phyloP scores from a whole-genome alignment of 2,329 filamentous ascomycete genomes.

The Trichoderma endophyticum region DNA sequence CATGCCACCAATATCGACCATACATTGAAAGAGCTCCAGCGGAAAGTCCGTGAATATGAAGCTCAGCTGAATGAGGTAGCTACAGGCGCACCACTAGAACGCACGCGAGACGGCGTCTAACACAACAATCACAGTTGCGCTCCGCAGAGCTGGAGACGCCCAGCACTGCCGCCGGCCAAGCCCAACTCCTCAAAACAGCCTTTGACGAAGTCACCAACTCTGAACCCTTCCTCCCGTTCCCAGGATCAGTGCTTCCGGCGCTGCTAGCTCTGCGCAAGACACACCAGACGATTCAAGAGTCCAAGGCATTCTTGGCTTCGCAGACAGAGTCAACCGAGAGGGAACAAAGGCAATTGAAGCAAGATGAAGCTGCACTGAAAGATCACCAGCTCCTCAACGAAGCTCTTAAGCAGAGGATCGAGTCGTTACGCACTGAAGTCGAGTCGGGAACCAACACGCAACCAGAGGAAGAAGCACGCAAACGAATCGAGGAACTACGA shows the following conservation, averaged over 20 bases:
- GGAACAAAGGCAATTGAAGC: slow-evolving; percentile 47
- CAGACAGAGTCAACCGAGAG: slow-evolving; percentile 43
- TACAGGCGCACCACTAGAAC: background rate
- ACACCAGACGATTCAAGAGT: slow-evolving; percentile 61
- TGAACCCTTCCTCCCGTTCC: slow-evolving; percentile 63
- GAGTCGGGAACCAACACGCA: slow-evolving; percentile 56
- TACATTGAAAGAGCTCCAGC: slow-evolving; percentile 65
- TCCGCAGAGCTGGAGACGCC: slow-evolving; percentile 24
- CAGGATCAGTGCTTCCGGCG: slow-evolving; percentile 66
- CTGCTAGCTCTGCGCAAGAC: slow-evolving; percentile 69
- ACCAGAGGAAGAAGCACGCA: slow-evolving; percentile 58
- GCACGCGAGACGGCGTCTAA: background rate
- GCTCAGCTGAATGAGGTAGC: slow-evolving; percentile 46
- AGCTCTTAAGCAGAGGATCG: slow-evolving; percentile 56
- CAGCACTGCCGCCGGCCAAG: slow-evolving; percentile 32
- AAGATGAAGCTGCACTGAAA: slow-evolving; percentile 47
- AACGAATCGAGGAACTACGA: slow-evolving; percentile 60
- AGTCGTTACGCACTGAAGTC: slow-evolving; percentile 55
- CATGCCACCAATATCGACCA: slow-evolving; percentile 56
- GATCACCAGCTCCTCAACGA: slow-evolving; percentile 56
- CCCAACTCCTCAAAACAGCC: slow-evolving; percentile 56
- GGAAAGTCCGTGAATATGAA: slow-evolving; percentile 53
- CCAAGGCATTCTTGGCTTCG: slow-evolving; percentile 54
- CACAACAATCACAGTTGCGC: slow-evolving; percentile 27
- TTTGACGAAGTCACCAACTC: slow-evolving; percentile 61